These are phyloP conservation scores for Stereocaulon alpinum DNA, from an alignment of 495 filamentous ascomycete genomes.

Conservation along the genomic window DNA sequence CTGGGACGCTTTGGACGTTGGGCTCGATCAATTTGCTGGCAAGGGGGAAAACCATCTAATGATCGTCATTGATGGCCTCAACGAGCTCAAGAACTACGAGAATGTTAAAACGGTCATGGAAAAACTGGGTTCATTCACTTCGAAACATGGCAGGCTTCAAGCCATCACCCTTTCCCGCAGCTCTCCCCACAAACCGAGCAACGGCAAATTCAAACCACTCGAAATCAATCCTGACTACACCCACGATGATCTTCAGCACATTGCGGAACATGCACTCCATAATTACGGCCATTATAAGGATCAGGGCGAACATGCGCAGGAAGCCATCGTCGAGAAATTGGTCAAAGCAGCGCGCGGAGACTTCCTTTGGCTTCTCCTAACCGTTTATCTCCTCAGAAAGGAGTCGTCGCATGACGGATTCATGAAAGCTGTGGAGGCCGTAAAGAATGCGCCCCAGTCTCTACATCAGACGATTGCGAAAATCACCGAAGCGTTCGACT, in stretches of 20 bases:
- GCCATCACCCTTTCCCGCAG: slow-evolving; percentile 43
- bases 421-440: slow-evolving; percentile 28
- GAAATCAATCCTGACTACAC: slow-evolving; percentile 41
- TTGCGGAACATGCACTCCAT: slow-evolving; percentile 36
- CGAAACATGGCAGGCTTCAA: slow-evolving; percentile 34
- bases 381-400: slow-evolving; percentile 37
- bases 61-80: slow-evolving; percentile 50
- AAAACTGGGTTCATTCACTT: slow-evolving; percentile 33
- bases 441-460: slow-evolving; percentile 33
- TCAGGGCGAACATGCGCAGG: slow-evolving; percentile 29
- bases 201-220: slow-evolving; percentile 35
- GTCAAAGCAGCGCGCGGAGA: slow-evolving; percentile 43
- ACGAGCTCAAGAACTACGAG: slow-evolving; percentile 38
- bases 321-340: slow-evolving; percentile 38
- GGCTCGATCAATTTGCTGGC: slow-evolving; percentile 24
- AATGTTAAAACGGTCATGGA: slow-evolving; percentile 35
- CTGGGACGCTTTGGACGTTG: slow-evolving; percentile 45
- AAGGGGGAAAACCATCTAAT: slow-evolving; percentile 38
- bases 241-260: slow-evolving; percentile 38
- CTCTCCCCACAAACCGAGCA: slow-evolving; percentile 25
- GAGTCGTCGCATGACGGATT: slow-evolving; percentile 33
- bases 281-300: slow-evolving; percentile 33
- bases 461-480: slow-evolving; percentile 37
- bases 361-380: slow-evolving; percentile 50
- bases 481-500: slow-evolving; percentile 26